Percentiles rank a stretch among this genome's conserved stretches.
phyloP scores from a whole-genome alignment of 352 stramenopile species.

The Phytophthora hibernalis region DNA sequence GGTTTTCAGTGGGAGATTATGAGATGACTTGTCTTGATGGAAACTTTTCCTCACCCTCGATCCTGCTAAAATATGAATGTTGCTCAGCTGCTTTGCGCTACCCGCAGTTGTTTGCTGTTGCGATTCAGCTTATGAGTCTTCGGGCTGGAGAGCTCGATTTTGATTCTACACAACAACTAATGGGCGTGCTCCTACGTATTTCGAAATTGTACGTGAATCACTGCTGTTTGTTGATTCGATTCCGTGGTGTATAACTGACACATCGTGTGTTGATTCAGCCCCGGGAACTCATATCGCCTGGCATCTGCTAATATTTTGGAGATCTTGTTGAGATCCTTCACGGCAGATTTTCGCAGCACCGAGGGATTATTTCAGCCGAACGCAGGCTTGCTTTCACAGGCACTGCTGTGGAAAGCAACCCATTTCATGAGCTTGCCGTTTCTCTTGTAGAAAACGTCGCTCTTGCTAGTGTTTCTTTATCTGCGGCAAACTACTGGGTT shows the following conservation, averaged over 20 bases:
- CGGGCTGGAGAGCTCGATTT: slow-evolving; percentile 19
- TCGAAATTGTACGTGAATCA: slow-evolving; percentile 32
- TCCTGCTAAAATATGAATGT: not conserved
- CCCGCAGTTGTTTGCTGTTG: slow-evolving; percentile 34
- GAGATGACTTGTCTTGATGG: slow-evolving; percentile 5
- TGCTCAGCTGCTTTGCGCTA: slow-evolving; percentile 17
- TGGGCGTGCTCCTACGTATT: slow-evolving; percentile 19
- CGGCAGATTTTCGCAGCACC: not conserved
- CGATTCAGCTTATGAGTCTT: slow-evolving; percentile 40
- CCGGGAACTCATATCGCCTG: slow-evolving; percentile 30
- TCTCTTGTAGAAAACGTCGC: slow-evolving; percentile 35
- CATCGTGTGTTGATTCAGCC: slow-evolving; percentile 26
- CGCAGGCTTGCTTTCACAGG: slow-evolving; percentile 17
- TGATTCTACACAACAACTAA: slow-evolving; percentile 18
- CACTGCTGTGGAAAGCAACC: slow-evolving; percentile 41
- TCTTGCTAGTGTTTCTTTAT: slow-evolving; percentile 25
- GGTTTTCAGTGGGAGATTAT: slow-evolving; percentile 32
- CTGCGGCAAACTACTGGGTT: slow-evolving; percentile 34
- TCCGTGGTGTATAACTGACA: slow-evolving; percentile 11
- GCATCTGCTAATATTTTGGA: slow-evolving; percentile 29
- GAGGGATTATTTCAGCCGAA: not conserved
- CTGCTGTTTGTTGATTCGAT: slow-evolving; percentile 5
- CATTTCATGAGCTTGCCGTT: slow-evolving; percentile 22
- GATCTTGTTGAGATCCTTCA: slow-evolving; percentile 45
- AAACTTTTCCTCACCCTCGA: not conserved